phyloP scores from a whole-genome alignment of 192 early-diverging fungal genomes.

The Mortierella antarctica region DNA sequence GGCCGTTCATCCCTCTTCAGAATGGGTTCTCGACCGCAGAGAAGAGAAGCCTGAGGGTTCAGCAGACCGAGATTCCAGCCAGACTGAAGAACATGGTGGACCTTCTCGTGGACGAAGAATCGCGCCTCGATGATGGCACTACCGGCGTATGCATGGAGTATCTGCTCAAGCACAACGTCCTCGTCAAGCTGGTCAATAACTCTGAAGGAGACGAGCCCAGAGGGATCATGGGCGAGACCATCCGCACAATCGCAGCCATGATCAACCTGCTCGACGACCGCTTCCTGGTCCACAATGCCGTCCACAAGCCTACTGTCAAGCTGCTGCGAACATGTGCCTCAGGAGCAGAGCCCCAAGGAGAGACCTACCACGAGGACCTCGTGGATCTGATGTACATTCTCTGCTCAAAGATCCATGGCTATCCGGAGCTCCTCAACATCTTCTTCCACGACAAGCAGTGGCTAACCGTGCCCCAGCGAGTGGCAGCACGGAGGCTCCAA shows the following conservation, averaged over 20 bases:
- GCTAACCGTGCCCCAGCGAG: conserved; percentile 66
- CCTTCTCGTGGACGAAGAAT: conserved; percentile 89
- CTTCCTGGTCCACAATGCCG: conserved; percentile 89
- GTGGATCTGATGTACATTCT: conserved; percentile 82
- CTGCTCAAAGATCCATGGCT: conserved; percentile 84
- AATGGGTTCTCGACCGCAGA: conserved; percentile 42
- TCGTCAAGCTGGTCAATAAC: conserved; percentile 82
- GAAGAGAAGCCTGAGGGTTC: conserved; percentile 59
- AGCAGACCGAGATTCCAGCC: conserved; percentile 81
- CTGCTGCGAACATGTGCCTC: conserved; percentile 77
- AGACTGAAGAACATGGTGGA: conserved; percentile 87
- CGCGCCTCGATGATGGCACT: conserved; percentile 74
- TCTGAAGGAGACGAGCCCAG: conserved; percentile 81
- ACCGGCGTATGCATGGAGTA: conserved; percentile 92
- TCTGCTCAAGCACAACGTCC: conserved; percentile 84
- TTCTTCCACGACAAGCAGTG: conserved; percentile 80
- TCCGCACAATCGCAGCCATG: conserved; percentile 81
- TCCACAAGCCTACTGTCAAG: conserved; percentile 87
- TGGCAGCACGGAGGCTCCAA: conserved; percentile 25
- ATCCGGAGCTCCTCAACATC: conserved; percentile 76
- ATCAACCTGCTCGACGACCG: conserved; percentile 88
- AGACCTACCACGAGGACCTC: conserved; percentile 69
- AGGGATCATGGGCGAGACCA: conserved; percentile 83
- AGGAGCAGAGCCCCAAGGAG: conserved; percentile 59
- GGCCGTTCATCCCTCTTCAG: conserved; percentile 4